A percentile compares a stretch with the other conserved stretches of the same genome.
Conservation (phyloP, 164 flowering plant genomes). For the Umbilicus rupestris region DNA sequence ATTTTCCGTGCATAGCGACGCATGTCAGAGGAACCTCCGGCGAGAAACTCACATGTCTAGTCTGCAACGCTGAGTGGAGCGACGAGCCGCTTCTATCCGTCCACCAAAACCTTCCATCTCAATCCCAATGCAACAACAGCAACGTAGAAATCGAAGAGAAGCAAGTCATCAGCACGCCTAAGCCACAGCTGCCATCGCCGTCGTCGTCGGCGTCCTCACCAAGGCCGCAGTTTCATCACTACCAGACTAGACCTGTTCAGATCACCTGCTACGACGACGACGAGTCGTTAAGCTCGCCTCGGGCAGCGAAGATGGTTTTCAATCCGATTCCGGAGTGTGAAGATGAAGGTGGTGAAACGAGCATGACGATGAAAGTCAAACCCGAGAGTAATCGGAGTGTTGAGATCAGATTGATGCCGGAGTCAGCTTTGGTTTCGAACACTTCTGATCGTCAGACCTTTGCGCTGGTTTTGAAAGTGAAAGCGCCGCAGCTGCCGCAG, state of each 20-base stretch:
- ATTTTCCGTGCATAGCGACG: conserved; percentile 81
- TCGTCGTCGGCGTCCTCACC: conserved; percentile 10
- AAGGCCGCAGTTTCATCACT: neutral
- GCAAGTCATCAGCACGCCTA: neutral
- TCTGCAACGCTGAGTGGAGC: conserved; percentile 61
- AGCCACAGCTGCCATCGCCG: neutral
- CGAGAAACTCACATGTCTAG: conserved; percentile 53
- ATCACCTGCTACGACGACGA: conserved; percentile 59
- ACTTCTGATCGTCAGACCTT: conserved; percentile 48
- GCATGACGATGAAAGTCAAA: conserved; percentile 30
- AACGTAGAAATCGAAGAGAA: neutral
- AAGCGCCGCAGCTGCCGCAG: conserved; percentile 46
- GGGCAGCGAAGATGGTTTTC: conserved; percentile 33
- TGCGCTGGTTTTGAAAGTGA: conserved; percentile 58
- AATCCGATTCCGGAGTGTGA: conserved; percentile 42
- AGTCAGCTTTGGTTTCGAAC: conserved; percentile 49
- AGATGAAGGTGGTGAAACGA: conserved; percentile 40
- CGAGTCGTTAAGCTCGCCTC: conserved; percentile 56
- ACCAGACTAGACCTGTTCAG: conserved; percentile 4
- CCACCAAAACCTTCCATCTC: conserved; percentile 25
- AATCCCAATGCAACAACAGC: neutral
- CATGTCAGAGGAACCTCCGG: conserved; percentile 44
- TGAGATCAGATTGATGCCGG: conserved; percentile 44
- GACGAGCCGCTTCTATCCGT: conserved; percentile 68
- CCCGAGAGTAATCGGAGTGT: conserved; percentile 18